These are phyloP conservation scores for Aspergillus biplanus DNA, from an alignment of 495 filamentous ascomycete species.

Conservation along the genomic window DNA sequence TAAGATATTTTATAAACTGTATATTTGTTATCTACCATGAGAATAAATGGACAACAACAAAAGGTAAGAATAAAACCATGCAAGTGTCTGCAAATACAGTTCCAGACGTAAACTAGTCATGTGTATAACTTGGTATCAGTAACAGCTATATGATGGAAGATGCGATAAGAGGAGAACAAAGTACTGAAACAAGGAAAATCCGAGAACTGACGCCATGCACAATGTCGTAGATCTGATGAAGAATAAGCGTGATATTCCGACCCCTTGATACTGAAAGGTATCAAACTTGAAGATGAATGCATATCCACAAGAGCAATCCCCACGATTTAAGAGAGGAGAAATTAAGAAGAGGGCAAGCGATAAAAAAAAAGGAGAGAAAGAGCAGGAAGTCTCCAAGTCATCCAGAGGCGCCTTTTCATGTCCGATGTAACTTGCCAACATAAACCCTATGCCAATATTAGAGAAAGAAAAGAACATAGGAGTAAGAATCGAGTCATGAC, in stretches of 20 bases:
- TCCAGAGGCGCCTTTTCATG: constrained; percentile 26
- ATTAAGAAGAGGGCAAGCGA: constrained; percentile 14
- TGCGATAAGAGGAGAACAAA: constrained; percentile 21
- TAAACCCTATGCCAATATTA: constrained; percentile 21
- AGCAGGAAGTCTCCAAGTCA: constrained; percentile 20
- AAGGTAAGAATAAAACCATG: constrained; percentile 16
- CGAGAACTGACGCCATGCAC: constrained; percentile 39
- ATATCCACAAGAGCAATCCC: constrained; percentile 28
- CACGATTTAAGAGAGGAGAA: constrained; percentile 2
- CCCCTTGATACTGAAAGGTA: constrained; percentile 39
- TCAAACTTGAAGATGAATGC: constrained; percentile 35
- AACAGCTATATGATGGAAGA: constrained; percentile 22
- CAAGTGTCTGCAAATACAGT: constrained; percentile 40
- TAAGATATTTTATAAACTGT: too few species aligned
- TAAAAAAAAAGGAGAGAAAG: constrained; percentile 17
- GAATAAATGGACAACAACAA: too few species aligned
- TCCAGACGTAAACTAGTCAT: constrained; percentile 37
- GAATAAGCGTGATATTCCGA: constrained; percentile 29
- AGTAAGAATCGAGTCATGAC: constrained; percentile 23
- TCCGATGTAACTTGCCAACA: constrained; percentile 22
- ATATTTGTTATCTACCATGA: too few species aligned
- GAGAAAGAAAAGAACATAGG: constrained; percentile 19
- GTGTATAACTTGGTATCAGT: constrained; percentile 48
- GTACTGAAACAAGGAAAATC: constrained; percentile 25
- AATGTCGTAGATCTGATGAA: constrained; percentile 29